phyloP scores from a whole-genome alignment of 202 grass and related monocot species.

The Alloteropsis angusta region DNA sequence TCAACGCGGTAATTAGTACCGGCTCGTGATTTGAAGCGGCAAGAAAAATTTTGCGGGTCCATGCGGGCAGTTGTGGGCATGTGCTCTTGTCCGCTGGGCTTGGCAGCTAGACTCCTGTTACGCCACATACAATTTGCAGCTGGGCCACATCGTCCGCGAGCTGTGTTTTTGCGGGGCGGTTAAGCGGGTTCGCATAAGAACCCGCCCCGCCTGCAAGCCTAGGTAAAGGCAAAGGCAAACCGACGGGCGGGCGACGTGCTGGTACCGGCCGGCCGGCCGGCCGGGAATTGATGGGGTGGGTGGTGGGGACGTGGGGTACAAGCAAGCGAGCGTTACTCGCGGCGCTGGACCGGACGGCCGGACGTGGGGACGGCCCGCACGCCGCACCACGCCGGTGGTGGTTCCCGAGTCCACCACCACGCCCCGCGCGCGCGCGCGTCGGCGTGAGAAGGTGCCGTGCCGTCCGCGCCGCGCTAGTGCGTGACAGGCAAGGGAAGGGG shows the following conservation, averaged over 20 bases:
- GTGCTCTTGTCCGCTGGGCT: too few species aligned
- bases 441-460: not conserved
- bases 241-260: slow-evolving; percentile 2
- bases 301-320: not conserved
- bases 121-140: too few species aligned
- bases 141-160: too few species aligned
- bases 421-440: not conserved
- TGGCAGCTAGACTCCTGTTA: too few species aligned
- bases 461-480: slow-evolving; percentile 1
- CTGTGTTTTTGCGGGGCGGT: too few species aligned
- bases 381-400: slow-evolving; percentile 22
- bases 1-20: too few species aligned
- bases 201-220: too few species aligned
- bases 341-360: not conserved
- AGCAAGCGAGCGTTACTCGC: slow-evolving; percentile 2
- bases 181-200: too few species aligned
- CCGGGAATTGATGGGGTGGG: slow-evolving; percentile 20
- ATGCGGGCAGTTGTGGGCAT: too few species aligned
- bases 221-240: slow-evolving; percentile 11
- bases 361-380: not conserved
- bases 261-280: slow-evolving; percentile 2
- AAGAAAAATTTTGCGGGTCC: too few species aligned
- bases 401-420: slow-evolving; percentile 28
- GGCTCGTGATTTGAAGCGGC: too few species aligned
- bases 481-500: not conserved